Percentiles rank a stretch among this genome's conserved stretches.
Conservation (phyloP, 768 basidiomycete species). For the Suillus discolor region DNA sequence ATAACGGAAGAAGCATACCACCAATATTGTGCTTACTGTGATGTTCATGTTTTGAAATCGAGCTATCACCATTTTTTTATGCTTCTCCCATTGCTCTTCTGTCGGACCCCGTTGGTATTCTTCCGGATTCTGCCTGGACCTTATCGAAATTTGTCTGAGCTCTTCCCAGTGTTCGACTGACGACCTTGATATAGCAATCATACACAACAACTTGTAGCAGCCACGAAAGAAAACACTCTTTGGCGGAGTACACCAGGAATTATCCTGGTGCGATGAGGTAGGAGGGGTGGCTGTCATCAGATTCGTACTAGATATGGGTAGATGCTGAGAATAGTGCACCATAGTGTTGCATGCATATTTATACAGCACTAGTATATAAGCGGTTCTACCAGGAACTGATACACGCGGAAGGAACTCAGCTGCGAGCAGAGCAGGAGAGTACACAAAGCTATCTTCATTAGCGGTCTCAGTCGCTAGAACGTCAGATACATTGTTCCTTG, state of each 20-base stretch:
- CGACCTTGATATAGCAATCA: background rate
- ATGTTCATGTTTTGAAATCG: background rate
- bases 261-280: too few species aligned
- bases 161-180: background rate
- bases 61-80: background rate
- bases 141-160: background rate
- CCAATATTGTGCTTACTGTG: background rate
- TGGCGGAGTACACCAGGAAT: background rate
- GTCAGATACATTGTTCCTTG: background rate
- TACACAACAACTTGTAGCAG: background rate
- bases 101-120: too few species aligned
- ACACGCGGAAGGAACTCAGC: background rate
- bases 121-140: too few species aligned
- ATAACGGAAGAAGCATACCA: background rate
- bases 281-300: too few species aligned
- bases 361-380: background rate
- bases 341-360: background rate
- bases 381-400: background rate
- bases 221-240: rapidly evolving
- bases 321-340: background rate
- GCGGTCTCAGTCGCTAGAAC: background rate
- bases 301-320: background rate
- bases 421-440: background rate
- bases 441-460: background rate
- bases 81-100: background rate